Conservation (phyloP, 139 green algal genomes). For the Tetradesmus obliquus region DNA sequence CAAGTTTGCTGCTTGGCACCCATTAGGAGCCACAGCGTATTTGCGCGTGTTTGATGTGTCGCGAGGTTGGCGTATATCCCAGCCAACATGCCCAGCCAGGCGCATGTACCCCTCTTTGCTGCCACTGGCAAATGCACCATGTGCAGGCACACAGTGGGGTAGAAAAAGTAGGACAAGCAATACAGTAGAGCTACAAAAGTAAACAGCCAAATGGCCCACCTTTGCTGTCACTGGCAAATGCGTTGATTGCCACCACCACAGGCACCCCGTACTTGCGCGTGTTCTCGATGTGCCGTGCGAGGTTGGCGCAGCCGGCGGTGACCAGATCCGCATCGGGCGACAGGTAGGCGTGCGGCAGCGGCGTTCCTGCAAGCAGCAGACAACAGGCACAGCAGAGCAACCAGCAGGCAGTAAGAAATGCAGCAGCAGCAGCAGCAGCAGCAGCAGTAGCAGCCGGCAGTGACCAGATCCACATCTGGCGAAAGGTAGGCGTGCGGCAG, state of each 20-base stretch:
- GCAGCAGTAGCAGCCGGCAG: constrained; percentile 62
- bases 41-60: too few species aligned
- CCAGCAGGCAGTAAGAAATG: background rate
- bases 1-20: too few species aligned
- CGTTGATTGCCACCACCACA: constrained; percentile 97
- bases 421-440: background rate
- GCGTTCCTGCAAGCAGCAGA: constrained; percentile 74
- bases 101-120: too few species aligned
- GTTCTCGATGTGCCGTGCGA: constrained; percentile 93
- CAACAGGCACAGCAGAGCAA: background rate
- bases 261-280: constrained; percentile 87
- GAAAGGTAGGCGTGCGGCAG: constrained; percentile 92
- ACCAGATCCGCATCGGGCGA: constrained; percentile 93
- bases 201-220: background rate
- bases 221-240: constrained; percentile 91
- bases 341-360: constrained; percentile 93
- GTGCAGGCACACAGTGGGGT: background rate
- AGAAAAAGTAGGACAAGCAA: background rate
- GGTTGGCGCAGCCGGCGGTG: constrained; percentile 82
- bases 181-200: too few species aligned
- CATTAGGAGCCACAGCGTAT: too few species aligned
- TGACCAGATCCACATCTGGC: constrained; percentile 92
- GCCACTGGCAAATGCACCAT: too few species aligned
- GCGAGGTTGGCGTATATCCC: too few species aligned
- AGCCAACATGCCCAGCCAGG: too few species aligned